Conservation (phyloP, 2,329 filamentous ascomycete genomes). For the Aspergillus vadensis region DNA sequence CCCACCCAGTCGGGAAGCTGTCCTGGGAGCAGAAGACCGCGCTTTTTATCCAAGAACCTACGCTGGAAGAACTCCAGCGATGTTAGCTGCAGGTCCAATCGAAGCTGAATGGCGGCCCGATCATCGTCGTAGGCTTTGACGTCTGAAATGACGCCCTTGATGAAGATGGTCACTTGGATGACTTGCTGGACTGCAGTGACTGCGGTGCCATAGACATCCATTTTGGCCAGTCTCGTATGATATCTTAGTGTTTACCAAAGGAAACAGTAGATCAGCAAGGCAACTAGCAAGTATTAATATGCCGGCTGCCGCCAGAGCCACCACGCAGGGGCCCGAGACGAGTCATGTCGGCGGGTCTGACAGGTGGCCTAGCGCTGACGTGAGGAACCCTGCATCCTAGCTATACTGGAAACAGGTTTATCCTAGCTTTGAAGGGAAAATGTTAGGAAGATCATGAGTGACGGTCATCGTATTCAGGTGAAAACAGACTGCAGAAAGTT, state of each 20-base stretch:
- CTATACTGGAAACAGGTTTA: no score
- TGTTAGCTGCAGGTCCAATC: constrained; percentile 28
- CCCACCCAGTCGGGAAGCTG: constrained; percentile 13
- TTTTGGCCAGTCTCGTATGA: constrained; percentile 2
- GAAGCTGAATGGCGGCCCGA: constrained; percentile 26
- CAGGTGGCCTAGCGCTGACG: not conserved
- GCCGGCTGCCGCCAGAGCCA: no score
- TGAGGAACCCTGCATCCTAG: no score
- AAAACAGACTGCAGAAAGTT: no score
- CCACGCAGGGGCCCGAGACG: no score
- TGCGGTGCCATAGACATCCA: constrained; percentile 34
- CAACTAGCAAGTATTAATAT: no score
- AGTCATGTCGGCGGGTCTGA: no score
- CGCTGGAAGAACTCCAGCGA: constrained; percentile 29
- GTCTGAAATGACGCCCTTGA: constrained; percentile 33
- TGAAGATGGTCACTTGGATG: constrained; percentile 33
- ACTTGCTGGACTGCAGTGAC: constrained; percentile 30
- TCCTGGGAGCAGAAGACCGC: constrained; percentile 28
- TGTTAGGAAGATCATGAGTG: no score
- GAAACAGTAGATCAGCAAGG: no score
- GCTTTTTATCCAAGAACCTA: constrained; percentile 25
- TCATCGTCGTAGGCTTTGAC: constrained; percentile 31
- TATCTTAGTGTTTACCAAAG: no score
- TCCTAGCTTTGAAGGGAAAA: no score
- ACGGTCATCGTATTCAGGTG: no score